Percentiles rank a stretch among this genome's conserved stretches.
phyloP scores from a whole-genome alignment of 495 filamentous ascomycete genomes.

The Glonium stellatum region DNA sequence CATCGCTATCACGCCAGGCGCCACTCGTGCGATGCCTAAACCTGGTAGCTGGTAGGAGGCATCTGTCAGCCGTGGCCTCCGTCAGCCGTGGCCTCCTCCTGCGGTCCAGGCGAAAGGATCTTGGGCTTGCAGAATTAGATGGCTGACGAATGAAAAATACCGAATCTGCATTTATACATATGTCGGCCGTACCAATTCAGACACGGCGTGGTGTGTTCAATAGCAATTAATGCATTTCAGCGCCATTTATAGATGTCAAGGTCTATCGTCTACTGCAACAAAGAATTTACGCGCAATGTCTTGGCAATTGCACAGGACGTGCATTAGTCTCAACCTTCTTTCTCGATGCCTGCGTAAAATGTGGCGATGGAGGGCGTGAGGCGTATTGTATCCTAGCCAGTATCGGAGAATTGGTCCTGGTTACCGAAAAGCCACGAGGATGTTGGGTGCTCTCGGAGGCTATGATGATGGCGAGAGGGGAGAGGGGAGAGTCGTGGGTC shows the following conservation, averaged over 20 bases:
- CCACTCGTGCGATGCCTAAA: not conserved
- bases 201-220: not conserved
- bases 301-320: not conserved
- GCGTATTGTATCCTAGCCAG: not conserved
- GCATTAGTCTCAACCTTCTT: not conserved
- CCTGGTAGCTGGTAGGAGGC: not conserved
- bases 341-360: not conserved
- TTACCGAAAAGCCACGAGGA: not conserved
- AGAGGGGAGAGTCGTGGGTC: not conserved
- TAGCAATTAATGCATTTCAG: not conserved
- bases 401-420: not conserved
- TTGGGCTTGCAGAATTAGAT: not conserved
- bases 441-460: not conserved
- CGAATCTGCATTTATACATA: not conserved
- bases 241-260: not conserved
- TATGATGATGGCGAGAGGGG: not conserved
- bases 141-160: not conserved
- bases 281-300: not conserved
- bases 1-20: not conserved
- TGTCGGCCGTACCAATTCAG: not conserved
- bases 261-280: not conserved
- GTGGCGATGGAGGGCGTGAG: not conserved
- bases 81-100: not conserved
- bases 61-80: not conserved
- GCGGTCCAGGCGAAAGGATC: not conserved